Evolutionary conservation across 495 filamentous ascomycete genomes (phyloP).

Genomic region (Sabuloglossum arenarium): DNA sequence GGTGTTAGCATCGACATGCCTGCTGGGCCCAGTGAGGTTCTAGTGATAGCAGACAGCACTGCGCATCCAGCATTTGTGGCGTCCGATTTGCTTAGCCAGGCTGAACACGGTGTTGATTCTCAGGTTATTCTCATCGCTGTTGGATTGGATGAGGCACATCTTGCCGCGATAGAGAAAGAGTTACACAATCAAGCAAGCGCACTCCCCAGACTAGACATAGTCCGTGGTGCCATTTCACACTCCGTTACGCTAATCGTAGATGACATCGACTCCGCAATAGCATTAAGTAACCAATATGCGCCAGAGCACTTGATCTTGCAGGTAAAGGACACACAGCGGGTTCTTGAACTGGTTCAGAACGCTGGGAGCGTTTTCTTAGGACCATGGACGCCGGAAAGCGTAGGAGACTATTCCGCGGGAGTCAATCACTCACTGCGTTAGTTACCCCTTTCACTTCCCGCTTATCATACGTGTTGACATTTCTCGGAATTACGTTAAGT

Average conservation of each 20-base stretch:
- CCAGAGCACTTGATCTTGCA: slow-evolving; percentile 95
- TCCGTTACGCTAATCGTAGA: slow-evolving; percentile 72
- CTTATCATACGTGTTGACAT: not conserved
- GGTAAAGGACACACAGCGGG: slow-evolving; percentile 45
- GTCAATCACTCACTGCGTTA: slow-evolving; percentile 94
- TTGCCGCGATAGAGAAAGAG: slow-evolving; percentile 73
- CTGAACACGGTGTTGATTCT: slow-evolving; percentile 87
- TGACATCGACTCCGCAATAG: slow-evolving; percentile 65
- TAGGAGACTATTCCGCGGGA: slow-evolving; percentile 93
- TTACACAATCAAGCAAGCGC: slow-evolving; percentile 75
- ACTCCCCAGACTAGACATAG: slow-evolving; percentile 79
- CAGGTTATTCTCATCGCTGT: slow-evolving; percentile 88
- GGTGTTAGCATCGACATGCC: slow-evolving; percentile 97
- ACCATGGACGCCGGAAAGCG: slow-evolving; percentile 87
- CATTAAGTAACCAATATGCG: slow-evolving; percentile 81
- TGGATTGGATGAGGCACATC: slow-evolving; percentile 45
- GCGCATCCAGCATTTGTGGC: slow-evolving; percentile 92
- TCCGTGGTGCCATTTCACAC: slow-evolving; percentile 76
- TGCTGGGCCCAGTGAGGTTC: slow-evolving; percentile 86
- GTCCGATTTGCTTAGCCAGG: slow-evolving; percentile 82
- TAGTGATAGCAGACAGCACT: slow-evolving; percentile 80
- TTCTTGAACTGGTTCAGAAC: slow-evolving; percentile 67
- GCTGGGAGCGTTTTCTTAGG: slow-evolving; percentile 93
- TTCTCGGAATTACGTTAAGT: not conserved
- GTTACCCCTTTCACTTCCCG: slow-evolving; percentile 16